phyloP scores from a whole-genome alignment of 179 eudicot genomes.

The Corrigiola litoralis region DNA sequence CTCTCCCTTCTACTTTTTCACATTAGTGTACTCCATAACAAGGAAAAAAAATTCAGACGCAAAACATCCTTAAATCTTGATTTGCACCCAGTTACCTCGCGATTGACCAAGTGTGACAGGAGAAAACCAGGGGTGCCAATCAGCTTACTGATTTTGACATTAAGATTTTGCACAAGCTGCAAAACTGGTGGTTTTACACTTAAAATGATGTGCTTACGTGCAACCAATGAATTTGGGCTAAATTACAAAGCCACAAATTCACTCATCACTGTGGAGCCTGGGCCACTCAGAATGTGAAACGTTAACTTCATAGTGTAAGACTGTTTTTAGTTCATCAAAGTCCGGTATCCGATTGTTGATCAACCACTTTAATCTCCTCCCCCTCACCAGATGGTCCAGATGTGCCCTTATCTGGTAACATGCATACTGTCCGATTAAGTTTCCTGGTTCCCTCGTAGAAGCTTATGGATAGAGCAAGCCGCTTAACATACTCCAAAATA shows the following conservation, averaged over 20 bases:
- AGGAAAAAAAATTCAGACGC: no score
- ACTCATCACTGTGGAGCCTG: conserved; percentile 7
- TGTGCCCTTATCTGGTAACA: conserved; percentile 1
- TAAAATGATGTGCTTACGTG: conserved; percentile 3
- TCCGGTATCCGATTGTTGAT: neutral
- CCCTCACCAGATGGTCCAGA: no score
- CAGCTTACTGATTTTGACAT: neutral
- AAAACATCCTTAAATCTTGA: no score
- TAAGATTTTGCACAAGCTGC: neutral
- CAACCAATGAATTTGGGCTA: conserved; percentile 12
- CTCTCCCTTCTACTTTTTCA: no score
- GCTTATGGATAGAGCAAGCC: neutral
- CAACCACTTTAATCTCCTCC: conserved; percentile 6
- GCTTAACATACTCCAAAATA: neutral
- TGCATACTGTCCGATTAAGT: neutral
- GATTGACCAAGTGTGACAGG: no score
- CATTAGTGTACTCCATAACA: no score
- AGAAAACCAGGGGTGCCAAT: no score
- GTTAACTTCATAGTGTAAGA: neutral
- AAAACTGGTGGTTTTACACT: neutral
- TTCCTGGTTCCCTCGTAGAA: neutral
- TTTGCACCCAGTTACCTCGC: no score
- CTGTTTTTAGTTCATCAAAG: neutral
- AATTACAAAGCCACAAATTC: neutral
- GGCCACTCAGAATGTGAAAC: neutral